Base-by-base conservation (phyloP, 2,329 filamentous ascomycete genomes). In the Penicillium sumatraense region DNA sequence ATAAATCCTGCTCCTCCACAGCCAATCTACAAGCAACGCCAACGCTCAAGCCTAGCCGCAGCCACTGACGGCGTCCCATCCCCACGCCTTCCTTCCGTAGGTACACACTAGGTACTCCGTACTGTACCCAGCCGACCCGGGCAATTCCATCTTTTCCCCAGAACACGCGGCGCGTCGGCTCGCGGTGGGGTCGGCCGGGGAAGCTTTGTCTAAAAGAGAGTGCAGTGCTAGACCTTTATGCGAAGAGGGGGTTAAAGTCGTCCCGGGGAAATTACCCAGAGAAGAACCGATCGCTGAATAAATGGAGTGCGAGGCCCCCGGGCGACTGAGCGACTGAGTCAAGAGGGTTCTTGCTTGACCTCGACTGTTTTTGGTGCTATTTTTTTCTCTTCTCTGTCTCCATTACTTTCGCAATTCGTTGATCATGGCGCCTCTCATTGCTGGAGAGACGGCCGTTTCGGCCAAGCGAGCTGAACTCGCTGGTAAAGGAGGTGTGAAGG, bases 401-500 rank as follows among this genome's bases (percentile, higher is more conserved):
- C n/a, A n/a, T n/a, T n/a, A n/a, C n/a, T n/a, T n/a, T 27, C 33
- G n/a, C 14, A 16, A 20, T 38, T 6, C 33, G 41, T 41, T 41
- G 35, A 56, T 23, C 41, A 64, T 64, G 59, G 59, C 46, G 29
- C 51, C 51, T 41, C 27, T 33, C 48, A 50, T 61, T 16, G 31
- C 50, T 33, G 60, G 60, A 21, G 61, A 64, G 54, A 53, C 58
- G 38, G 68, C 66, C 58, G 61, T 70, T 27, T 71, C 69, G 48
- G 67, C 62, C 55, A 71, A 68, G 56, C 71, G 73, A 42, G 68
- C 71, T 52, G 56, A 70, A 61, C 62, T 75, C 33, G 61, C 72
- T 26, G 67, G 70, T 33, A 69, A 71, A 57, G 71, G 76, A 62
- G 81, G 81, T 20, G 76, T 78, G n/a, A 63, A 70, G 59, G 81